Conservation (phyloP, 805 yeast species). For the Henningerozyma blattae region DNA sequence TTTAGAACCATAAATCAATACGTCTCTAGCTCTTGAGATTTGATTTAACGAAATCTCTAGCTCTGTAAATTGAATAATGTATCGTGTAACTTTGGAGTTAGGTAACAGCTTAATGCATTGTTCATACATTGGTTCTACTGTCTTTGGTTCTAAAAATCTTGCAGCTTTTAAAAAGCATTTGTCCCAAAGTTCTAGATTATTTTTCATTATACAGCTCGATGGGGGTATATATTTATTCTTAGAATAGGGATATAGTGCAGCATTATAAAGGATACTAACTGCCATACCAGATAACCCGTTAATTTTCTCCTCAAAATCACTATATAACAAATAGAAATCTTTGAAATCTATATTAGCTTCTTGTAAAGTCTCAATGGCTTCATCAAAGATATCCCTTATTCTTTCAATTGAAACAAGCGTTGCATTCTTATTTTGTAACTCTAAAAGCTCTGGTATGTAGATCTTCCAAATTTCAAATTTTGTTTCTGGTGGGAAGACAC, state of each 20-base stretch:
- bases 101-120: conserved; percentile 39
- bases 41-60: conserved; percentile 47
- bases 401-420: conserved; percentile 32
- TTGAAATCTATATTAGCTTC: conserved; percentile 27
- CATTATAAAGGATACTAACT: conserved; percentile 35
- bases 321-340: conserved; percentile 41
- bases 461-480: conserved; percentile 61
- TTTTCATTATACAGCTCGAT: background rate
- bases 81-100: conserved; percentile 27
- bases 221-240: background rate
- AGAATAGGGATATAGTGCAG: conserved; percentile 3
- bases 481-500: conserved; percentile 39
- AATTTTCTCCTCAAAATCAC: conserved; percentile 44
- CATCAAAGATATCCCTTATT: conserved; percentile 65
- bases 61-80: conserved; percentile 42
- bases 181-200: conserved; percentile 32
- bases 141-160: conserved; percentile 29
- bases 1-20: conserved; percentile 45
- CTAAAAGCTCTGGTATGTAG: conserved; percentile 44
- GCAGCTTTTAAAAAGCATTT: conserved; percentile 30
- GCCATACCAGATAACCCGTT: conserved; percentile 41
- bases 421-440: conserved; percentile 7
- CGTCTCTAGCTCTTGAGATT: conserved; percentile 45
- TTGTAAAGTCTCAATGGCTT: conserved; percentile 44
- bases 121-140: conserved; percentile 38